phyloP scores from a whole-genome alignment of 371 early-diverging fungal genomes.

The Ordospora colligata region DNA sequence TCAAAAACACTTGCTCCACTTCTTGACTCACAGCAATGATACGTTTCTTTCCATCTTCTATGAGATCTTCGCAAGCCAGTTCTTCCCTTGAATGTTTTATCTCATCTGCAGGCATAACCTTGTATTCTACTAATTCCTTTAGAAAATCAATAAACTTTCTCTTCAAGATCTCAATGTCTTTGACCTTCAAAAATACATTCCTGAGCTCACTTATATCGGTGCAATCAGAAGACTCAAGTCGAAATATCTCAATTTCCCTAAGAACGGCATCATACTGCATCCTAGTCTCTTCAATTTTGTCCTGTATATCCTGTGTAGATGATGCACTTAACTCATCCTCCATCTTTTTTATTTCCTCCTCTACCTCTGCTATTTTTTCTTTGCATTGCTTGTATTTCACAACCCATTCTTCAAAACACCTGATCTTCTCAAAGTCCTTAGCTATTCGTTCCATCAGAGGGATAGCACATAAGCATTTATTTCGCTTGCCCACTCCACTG shows the following conservation, averaged over 20 bases:
- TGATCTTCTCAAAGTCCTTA: neutral
- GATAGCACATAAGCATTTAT: neutral
- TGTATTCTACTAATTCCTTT: neutral
- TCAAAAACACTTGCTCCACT: neutral
- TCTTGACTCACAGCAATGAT: neutral
- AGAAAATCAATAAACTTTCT: neutral
- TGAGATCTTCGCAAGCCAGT: neutral
- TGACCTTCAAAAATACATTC: constrained; percentile 7
- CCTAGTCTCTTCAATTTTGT: neutral
- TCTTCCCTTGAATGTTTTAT: too few relatives aligned
- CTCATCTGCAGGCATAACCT: neutral
- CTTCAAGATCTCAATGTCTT: neutral
- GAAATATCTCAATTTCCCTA: neutral
- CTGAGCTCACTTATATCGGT: neutral
- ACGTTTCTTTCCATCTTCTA: neutral
- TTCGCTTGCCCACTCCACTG: neutral
- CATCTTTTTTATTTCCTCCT: neutral
- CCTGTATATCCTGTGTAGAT: neutral
- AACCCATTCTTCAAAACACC: neutral
- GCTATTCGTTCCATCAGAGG: constrained; percentile 24
- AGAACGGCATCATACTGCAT: neutral
- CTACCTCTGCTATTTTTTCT: neutral
- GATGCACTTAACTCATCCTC: neutral
- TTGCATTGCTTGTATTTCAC: neutral
- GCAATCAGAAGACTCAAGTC: neutral